These are phyloP conservation scores for Fraxinus sp. DNA, from an alignment of 305 asterid genomes.

Conservation along the genomic window DNA sequence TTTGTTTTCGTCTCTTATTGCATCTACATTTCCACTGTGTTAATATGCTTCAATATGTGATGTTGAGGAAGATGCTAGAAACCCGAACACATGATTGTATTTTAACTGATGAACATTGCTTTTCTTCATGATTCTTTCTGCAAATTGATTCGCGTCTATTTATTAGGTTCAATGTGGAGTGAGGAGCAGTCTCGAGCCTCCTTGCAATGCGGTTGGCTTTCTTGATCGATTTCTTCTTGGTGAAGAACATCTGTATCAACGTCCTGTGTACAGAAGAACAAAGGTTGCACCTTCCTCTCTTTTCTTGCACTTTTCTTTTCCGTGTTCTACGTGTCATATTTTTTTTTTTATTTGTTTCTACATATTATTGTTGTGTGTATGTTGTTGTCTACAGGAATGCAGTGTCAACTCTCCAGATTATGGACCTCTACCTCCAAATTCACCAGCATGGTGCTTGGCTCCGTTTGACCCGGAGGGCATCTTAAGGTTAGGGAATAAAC, in stretches of 20 bases:
- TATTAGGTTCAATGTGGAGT: conserved; percentile 69
- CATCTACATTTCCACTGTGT: background rate
- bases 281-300: conserved; percentile 43
- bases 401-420: conserved; percentile 83
- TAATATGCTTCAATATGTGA: background rate
- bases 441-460: conserved; percentile 90
- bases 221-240: conserved; percentile 74
- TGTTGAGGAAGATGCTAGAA: background rate
- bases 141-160: conserved; percentile 5
- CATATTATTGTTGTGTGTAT: background rate
- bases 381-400: conserved; percentile 57
- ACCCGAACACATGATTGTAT: background rate
- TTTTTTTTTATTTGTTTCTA: background rate
- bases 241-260: conserved; percentile 77
- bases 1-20: background rate
- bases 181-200: conserved; percentile 79
- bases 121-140: background rate
- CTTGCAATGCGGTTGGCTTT: conserved; percentile 88
- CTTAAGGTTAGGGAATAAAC: conserved; percentile 51
- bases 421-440: conserved; percentile 72
- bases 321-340: background rate
- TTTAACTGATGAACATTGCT: background rate
- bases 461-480: conserved; percentile 95
- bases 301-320: conserved; percentile 11
- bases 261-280: conserved; percentile 83